Base-by-base conservation (phyloP, 176 grass and related monocot species). In the Zoysia pacifica region DNA sequence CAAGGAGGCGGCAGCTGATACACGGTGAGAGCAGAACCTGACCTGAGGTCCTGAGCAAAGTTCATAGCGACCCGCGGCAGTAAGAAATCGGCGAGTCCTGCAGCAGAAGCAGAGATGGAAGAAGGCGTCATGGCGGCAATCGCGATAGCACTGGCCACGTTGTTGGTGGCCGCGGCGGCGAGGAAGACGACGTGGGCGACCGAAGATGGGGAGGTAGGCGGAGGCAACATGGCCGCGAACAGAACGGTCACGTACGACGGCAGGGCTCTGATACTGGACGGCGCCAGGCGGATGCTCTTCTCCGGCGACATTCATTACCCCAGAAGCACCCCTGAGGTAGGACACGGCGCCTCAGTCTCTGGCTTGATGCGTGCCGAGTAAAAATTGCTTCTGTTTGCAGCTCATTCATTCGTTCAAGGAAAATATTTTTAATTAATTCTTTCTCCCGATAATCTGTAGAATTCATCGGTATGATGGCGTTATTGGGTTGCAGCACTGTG, bases 271-370 rank as follows among this genome's bases (percentile, higher is more conserved):
- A 91, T 97, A 52, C 69, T 95, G 62, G 77, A 95, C 58, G 85
- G 93, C 61, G 48, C 40, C 5, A 82, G 85, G 47, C 73, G 78
- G 70, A 66, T 92, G 72, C 84, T 92, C 70, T 95, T 92, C 84
- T 90, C 93, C n/a, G 87, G 89, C 59, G 91, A 88, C 48, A 86
- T 95, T 18, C 89, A 95, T 40, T 95, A 91, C 65, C 78, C 90
- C 16, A 77, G 89, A 55, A 95, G 87, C 69, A 92, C 93, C 35
- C 84, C 85, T 4, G 48, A 89, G 87, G 93, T 94, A 68, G 7
- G 42, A 1, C 14, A 16, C 50, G 6, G 4, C 11, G 51, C 13
- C 51, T 14, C 12, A 11, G 51, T 53, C 12, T 55, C 52, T 16
- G 52, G 14, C 13, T 55, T 52, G 50, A 52, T 3, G 11, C 11